A percentile compares a stretch with the other conserved stretches of the same genome.
Conservation (phyloP, 345 rosid genomes). For the Salix brachista region DNA sequence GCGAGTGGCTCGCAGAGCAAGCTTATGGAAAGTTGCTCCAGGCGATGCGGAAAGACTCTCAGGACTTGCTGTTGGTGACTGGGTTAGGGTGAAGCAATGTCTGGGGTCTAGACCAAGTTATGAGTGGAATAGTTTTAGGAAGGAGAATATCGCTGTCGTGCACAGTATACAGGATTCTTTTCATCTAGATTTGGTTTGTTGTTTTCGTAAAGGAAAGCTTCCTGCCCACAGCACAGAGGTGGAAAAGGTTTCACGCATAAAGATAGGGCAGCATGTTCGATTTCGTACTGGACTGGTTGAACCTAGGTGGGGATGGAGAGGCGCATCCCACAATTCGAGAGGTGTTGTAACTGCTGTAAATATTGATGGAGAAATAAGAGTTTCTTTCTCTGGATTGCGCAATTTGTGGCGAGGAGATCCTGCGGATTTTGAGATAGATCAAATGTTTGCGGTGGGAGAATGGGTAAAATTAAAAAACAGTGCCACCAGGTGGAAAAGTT, state of each 20-base stretch:
- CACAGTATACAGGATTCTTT: constrained; percentile 89
- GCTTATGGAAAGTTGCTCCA: constrained; percentile 89
- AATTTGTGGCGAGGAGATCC: constrained; percentile 96
- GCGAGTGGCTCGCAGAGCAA: constrained; percentile 68
- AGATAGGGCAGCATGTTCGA: constrained; percentile 80
- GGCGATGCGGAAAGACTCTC: constrained; percentile 97
- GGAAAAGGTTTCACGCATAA: constrained; percentile 73
- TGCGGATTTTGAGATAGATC: constrained; percentile 74
- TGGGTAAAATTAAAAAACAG: constrained; percentile 75
- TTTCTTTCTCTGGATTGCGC: constrained; percentile 76
- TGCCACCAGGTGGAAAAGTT: constrained; percentile 66
- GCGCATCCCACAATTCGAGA: constrained; percentile 61
- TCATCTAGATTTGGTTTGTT: constrained; percentile 87
- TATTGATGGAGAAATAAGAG: constrained; percentile 89
- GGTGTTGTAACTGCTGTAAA: constrained; percentile 81
- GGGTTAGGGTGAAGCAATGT: constrained; percentile 94
- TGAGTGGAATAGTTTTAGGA: constrained; percentile 86
- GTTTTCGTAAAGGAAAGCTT: constrained; percentile 87
- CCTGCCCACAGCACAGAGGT: constrained; percentile 73
- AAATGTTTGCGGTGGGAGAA: constrained; percentile 81
- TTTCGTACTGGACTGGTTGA: constrained; percentile 72
- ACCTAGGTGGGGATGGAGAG: constrained; percentile 99
- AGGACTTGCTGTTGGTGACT: constrained; percentile 96
- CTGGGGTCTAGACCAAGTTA: constrained; percentile 91
- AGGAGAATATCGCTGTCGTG: constrained; percentile 86